These are phyloP conservation scores for Sphagnum tenellum DNA, from an alignment of 225 moss, liverwort and hornwort species.

Conservation along the genomic window DNA sequence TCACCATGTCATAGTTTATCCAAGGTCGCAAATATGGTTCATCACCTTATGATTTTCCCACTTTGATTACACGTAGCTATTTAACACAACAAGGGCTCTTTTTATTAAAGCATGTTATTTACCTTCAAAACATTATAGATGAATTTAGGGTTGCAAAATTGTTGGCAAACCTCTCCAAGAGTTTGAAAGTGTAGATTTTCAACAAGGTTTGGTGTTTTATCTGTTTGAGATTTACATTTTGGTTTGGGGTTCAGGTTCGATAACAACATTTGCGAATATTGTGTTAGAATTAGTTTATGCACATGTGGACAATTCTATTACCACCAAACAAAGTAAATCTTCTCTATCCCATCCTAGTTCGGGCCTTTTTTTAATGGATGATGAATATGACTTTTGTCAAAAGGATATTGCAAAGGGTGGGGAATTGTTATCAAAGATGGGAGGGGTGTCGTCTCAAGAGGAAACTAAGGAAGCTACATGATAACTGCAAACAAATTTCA, in stretches of 20 bases:
- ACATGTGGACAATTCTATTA: slow-evolving; percentile 50
- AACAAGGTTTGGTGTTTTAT: background rate
- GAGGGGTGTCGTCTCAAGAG: slow-evolving; percentile 62
- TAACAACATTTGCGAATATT: slow-evolving; percentile 43
- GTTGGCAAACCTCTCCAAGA: no score
- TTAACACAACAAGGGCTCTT: background rate
- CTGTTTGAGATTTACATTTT: background rate
- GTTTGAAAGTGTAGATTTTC: background rate
- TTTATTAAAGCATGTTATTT: background rate
- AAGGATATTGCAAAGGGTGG: slow-evolving; percentile 26
- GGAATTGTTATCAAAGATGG: slow-evolving; percentile 29
- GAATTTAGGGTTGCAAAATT: background rate
- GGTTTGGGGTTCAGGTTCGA: slow-evolving; percentile 27
- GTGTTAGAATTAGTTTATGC: slow-evolving; percentile 49
- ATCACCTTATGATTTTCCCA: background rate
- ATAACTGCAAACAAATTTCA: slow-evolving; percentile 58
- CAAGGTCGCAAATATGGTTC: slow-evolving; percentile 50
- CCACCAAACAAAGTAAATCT: slow-evolving; percentile 37
- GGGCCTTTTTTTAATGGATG: slow-evolving; percentile 55
- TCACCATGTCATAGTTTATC: slow-evolving; percentile 67
- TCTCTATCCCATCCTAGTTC: slow-evolving; percentile 46
- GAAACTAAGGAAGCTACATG: slow-evolving; percentile 64
- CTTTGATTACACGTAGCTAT: background rate
- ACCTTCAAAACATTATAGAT: background rate
- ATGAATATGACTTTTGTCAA: slow-evolving; percentile 72